Evolutionary conservation across 1,284 basidiomycete species (phyloP), one percentile per base, ranked within the genome.

Genomic region (Ustilago xerochloae): DNA sequence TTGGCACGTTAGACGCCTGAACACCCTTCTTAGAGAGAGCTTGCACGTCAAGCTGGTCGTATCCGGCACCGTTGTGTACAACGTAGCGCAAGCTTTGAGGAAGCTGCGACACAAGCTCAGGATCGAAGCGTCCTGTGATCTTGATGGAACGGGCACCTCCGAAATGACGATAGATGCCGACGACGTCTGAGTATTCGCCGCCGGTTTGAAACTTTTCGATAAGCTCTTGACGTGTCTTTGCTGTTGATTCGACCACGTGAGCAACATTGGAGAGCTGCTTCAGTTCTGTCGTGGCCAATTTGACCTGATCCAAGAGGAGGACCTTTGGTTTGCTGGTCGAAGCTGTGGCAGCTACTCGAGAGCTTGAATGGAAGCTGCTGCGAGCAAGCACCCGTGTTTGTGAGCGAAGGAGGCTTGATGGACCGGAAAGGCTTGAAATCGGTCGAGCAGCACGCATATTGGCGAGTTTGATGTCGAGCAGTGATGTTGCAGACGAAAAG

Each of bases 131-230:
- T 32, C 79, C 80, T 0, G 74, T 77, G 24, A 75, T 48, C 47
- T 67, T 74, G 49, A 81, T 49, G 2, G 77, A 79, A n/a, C 71
- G 63, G 1, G 78, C 71, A 2, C 79, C 79, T 13, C 82, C 85
- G 84, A 92, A 91, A 81, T 91, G 88, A 58, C 93, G 88, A 86
- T 94, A 97, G 66, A 96, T 89, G 20, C 89, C 94, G 9, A 91
- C 88, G 1, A 90, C 88, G 26, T 89, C 89, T 33, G 88, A 87
- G 85, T 94, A 96, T 26, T 65, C 71, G 15, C 79, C 79, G 8
- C 71, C 71, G 12, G 47, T 51, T 32, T 56, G 41, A 36, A 77
- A 67, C 24, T 68, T 67, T 10, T 43, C 29, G 29, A 78, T 63
- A 18, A 80, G 65, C 55, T 80, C 76, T 6, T 59, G 51, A 5